Percentiles rank a stretch among this genome's conserved stretches.
phyloP scores from a whole-genome alignment of 495 filamentous ascomycete species.

The Coniosporium apollinis region DNA sequence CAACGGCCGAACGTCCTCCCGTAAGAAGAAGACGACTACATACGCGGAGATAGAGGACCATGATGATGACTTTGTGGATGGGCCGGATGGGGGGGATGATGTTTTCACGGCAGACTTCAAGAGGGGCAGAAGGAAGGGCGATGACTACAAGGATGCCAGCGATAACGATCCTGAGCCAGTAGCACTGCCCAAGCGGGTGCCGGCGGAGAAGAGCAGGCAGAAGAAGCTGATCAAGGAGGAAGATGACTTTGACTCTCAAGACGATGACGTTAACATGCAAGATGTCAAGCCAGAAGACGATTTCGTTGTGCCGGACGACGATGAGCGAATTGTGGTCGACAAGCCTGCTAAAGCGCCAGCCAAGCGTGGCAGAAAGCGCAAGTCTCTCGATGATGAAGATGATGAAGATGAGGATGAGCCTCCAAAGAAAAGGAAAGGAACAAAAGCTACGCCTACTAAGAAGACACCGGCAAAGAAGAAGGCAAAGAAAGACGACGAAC shows the following conservation, averaged over 20 bases:
- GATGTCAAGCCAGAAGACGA: conserved; percentile 25
- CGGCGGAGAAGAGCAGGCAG: conserved; percentile 11
- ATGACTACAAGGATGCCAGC: conserved; percentile 19
- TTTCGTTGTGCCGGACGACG: conserved; percentile 22
- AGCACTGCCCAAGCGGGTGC: conserved; percentile 9
- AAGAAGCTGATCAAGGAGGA: conserved; percentile 15
- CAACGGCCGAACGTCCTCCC: conserved; percentile 3
- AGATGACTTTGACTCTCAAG: conserved; percentile 15
- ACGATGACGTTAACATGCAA: conserved; percentile 26
- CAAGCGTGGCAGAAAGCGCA: conserved; percentile 35
- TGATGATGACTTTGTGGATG: conserved; percentile 23
- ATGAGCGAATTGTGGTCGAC: conserved; percentile 14
- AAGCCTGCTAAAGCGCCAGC: conserved; percentile 25
- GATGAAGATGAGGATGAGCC: conserved; percentile 27
- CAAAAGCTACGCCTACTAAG: conserved; percentile 23
- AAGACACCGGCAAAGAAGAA: conserved; percentile 33
- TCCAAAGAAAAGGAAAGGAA: conserved; percentile 17
- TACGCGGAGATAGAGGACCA: conserved; percentile 17
- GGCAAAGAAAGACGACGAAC: conserved; percentile 33
- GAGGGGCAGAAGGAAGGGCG: conserved; percentile 14
- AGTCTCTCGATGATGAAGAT: conserved; percentile 31
- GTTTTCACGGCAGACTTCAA: conserved; percentile 19
- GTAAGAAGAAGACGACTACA: conserved; percentile 11
- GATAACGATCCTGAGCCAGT: conserved; percentile 16
- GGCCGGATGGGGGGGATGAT: conserved; percentile 18